Base-by-base conservation (phyloP, 352 stramenopile genomes). In the Elongisporangium senticosum region DNA sequence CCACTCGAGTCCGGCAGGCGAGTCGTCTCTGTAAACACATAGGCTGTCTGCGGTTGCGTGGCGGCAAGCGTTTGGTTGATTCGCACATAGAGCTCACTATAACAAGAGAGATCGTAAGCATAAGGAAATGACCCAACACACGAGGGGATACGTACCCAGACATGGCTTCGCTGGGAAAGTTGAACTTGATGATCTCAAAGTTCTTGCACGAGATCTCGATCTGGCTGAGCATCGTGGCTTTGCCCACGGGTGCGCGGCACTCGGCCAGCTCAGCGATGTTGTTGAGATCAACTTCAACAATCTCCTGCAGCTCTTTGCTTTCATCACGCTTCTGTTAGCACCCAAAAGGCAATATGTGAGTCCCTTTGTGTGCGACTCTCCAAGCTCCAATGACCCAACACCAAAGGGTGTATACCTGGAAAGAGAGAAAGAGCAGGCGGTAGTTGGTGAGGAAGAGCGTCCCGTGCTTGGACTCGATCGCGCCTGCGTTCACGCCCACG, bases 201-300 rank as follows among this genome's bases (percentile, higher is more conserved):
- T 92, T 95, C 62, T 95, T 95, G 75, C 83, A 93, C 48, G 85
- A 81, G 58, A 94, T 70, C 68, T 94, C 83, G 49, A 94, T 65
- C 57, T 89, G 79, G 56, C 74, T 87, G 72, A 79, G 76, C 24
- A 72, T 61, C 2, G 71, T 73, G 7, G 63, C 65, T 54, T 75
- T 86, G 39, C 62, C 68, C 48, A 59, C 69, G 19, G 59, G 64
- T 19, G 78, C 66, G 4, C 74, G 73, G 5, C 77, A 70, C 47
- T 92, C 85, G 7, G 77, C 81, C 14, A 92, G 61, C 57, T 94
- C 85, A 11, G 85, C 85, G 57, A 94, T 79, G 56, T 87, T 89
- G 67, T 79, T 77, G 49, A 94, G 64, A 6, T 81, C 72, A 22
- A 92, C 69, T 56, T 89, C 65, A 7, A 92, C 70, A n/a, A 87